Evolutionary conservation across 805 yeast genomes (phyloP).

Genomic region (Barnettozyma californica): DNA sequence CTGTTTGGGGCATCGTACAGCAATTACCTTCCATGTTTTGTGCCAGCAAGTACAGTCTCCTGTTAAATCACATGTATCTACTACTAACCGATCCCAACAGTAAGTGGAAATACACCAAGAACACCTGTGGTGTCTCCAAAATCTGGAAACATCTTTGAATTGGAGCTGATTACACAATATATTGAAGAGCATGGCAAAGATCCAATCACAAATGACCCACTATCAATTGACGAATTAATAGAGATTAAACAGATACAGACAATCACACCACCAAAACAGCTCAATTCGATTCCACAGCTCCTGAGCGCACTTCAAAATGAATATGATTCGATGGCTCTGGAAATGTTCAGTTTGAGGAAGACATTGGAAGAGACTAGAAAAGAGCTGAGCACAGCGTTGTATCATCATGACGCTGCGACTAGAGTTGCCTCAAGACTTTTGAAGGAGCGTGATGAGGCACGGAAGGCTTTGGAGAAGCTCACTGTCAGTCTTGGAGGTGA

Average conservation of each 20-base stretch:
- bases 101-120: conserved; percentile 68
- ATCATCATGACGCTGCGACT: conserved; percentile 86
- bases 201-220: conserved; percentile 65
- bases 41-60: conserved; percentile 7
- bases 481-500: conserved; percentile 35
- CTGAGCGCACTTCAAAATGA: conserved; percentile 76
- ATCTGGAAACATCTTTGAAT: conserved; percentile 70
- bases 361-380: conserved; percentile 61
- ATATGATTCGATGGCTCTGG: conserved; percentile 85
- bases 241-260: conserved; percentile 27
- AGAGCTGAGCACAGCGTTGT: conserved; percentile 72
- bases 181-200: conserved; percentile 63
- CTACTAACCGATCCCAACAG: conserved; percentile 18
- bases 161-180: conserved; percentile 51
- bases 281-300: conserved; percentile 72
- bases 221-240: conserved; percentile 55
- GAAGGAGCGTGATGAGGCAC: conserved; percentile 73
- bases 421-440: conserved; percentile 73
- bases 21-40: conserved; percentile 5
- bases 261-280: conserved; percentile 33
- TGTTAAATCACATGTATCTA: not conserved
- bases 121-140: conserved; percentile 73
- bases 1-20: not conserved
- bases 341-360: conserved; percentile 69
- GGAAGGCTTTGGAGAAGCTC: conserved; percentile 55